Percentiles rank a stretch among this genome's conserved stretches.
These are phyloP conservation scores for Camillea tinctor DNA, from an alignment of 2,329 filamentous ascomycete genomes.

Conservation along the genomic window DNA sequence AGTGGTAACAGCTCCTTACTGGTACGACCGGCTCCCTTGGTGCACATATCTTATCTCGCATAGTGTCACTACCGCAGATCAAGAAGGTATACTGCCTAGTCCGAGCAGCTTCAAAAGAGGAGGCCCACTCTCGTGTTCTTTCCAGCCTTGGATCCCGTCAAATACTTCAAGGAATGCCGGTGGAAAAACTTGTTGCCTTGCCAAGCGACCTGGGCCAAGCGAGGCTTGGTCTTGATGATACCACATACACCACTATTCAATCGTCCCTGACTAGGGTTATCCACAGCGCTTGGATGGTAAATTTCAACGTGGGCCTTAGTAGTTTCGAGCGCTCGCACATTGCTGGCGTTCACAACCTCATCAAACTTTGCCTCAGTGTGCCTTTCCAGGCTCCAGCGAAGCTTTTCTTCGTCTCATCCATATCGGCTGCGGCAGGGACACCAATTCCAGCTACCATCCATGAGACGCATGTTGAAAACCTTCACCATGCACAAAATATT, in stretches of 20 bases:
- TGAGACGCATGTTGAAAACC: conserved; percentile 37
- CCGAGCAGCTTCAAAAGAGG: conserved; percentile 38
- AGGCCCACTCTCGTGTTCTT: conserved; percentile 31
- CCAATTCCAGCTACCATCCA: conserved; percentile 35
- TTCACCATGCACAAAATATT: conserved; percentile 44
- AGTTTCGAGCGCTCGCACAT: conserved; percentile 49
- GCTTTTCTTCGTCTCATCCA: conserved; percentile 46
- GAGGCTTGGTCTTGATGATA: conserved; percentile 38
- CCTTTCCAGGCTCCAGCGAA: conserved; percentile 34
- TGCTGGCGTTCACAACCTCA: conserved; percentile 43
- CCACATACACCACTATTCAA: conserved; percentile 27
- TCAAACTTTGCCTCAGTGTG: conserved; percentile 39
- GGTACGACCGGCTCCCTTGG: conserved; percentile 63
- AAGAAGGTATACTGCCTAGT: conserved; percentile 49
- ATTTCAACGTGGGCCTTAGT: conserved; percentile 50
- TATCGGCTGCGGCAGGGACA: conserved; percentile 41
- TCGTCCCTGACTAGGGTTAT: conserved; percentile 42
- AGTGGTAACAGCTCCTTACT: conserved; percentile 45
- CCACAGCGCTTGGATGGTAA: conserved; percentile 54
- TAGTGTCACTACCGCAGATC: conserved; percentile 58
- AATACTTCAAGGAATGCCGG: conserved; percentile 34
- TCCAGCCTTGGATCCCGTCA: conserved; percentile 34
- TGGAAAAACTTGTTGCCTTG: conserved; percentile 37
- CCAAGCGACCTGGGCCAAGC: conserved; percentile 40
- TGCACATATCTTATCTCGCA: conserved; percentile 55